phyloP scores from a whole-genome alignment of 2,329 filamentous ascomycete genomes.

The Trichoderma harzianum region DNA sequence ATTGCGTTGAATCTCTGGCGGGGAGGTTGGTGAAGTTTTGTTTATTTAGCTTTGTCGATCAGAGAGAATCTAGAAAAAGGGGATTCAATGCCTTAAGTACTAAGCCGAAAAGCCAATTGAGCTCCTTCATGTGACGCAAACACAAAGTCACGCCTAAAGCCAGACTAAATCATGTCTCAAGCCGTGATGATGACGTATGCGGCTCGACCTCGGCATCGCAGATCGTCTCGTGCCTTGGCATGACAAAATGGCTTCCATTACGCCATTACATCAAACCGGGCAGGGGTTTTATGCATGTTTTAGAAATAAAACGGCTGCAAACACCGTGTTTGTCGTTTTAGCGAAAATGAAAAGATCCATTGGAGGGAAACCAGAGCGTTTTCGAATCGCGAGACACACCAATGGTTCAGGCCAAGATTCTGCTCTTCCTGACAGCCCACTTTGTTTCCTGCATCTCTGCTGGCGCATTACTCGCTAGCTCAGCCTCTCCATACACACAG shows the following conservation, averaged over 20 bases:
- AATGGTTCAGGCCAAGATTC: background rate
- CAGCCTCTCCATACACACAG: background rate
- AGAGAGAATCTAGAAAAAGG: background rate
- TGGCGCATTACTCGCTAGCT: background rate
- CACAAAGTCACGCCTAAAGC: slow-evolving; percentile 13
- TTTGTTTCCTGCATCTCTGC: background rate
- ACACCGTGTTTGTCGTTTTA: background rate
- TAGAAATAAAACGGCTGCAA: background rate
- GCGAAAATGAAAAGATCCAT: background rate
- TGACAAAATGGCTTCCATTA: slow-evolving; percentile 1
- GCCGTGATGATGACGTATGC: slow-evolving; percentile 29
- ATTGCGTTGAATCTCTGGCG: background rate
- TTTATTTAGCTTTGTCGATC: background rate
- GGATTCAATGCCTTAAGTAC: background rate
- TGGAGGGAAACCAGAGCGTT: background rate
- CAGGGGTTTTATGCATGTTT: slow-evolving; percentile 9
- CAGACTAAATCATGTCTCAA: background rate
- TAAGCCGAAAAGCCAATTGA: background rate
- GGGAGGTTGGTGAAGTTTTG: background rate
- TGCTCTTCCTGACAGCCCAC: background rate
- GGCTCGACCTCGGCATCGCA: slow-evolving; percentile 25
- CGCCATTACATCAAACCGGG: slow-evolving; percentile 6
- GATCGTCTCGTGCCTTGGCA: slow-evolving; percentile 7
- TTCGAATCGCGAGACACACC: background rate
- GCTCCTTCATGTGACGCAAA: slow-evolving; percentile 14